phyloP scores from a whole-genome alignment of 164 flowering plant genomes.

The Sedum album region DNA sequence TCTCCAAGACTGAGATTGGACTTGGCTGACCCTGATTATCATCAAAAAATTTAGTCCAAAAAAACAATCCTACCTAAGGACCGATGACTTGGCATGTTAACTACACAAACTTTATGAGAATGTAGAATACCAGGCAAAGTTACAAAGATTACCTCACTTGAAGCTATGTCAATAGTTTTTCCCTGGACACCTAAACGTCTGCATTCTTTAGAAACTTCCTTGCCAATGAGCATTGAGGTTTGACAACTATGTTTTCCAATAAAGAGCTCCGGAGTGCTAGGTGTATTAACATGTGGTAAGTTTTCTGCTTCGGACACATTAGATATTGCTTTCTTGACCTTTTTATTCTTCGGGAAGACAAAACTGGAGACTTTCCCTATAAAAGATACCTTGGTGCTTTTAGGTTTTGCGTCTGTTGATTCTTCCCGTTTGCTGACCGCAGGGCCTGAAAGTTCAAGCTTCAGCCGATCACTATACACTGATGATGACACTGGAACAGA shows the following conservation, averaged over 20 bases:
- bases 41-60: conserved; percentile 18
- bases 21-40: conserved; percentile 52
- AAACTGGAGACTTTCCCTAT: conserved; percentile 80
- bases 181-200: conserved; percentile 14
- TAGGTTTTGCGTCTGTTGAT: conserved; percentile 34
- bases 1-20: conserved; percentile 45
- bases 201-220: conserved; percentile 19
- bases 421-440: conserved; percentile 25
- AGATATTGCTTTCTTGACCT: conserved; percentile 46
- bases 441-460: conserved; percentile 33
- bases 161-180: conserved; percentile 16
- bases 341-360: conserved; percentile 75
- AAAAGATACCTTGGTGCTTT: conserved; percentile 51
- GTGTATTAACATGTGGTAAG: conserved; percentile 16
- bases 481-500: conserved; percentile 72
- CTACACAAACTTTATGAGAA: background rate
- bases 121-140: background rate
- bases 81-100: background rate
- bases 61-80: conserved; percentile 25
- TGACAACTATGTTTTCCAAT: conserved; percentile 15
- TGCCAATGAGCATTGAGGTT: conserved; percentile 19
- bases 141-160: conserved; percentile 33
- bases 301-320: conserved; percentile 16
- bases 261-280: conserved; percentile 15
- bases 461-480: conserved; percentile 31